These are phyloP conservation scores for Akebia trifoliata DNA, from an alignment of 164 flowering plant genomes.

Conservation along the genomic window DNA sequence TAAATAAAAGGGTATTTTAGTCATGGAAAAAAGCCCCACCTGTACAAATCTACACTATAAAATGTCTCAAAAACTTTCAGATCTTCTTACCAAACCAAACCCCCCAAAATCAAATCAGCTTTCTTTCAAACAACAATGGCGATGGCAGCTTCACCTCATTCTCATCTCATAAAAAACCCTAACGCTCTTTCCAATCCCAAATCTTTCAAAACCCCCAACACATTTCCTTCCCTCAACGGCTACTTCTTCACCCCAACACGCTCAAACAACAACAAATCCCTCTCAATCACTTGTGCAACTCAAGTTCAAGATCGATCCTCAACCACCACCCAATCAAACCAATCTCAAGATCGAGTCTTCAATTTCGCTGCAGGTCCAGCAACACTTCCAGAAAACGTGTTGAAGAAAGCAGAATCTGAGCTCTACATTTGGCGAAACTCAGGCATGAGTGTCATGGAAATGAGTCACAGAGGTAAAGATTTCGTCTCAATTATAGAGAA, in stretches of 20 bases:
- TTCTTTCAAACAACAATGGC: constrained; percentile 19
- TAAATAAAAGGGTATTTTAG: no score
- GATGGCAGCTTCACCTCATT: constrained; percentile 31
- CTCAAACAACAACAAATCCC: constrained; percentile 18
- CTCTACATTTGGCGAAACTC: constrained; percentile 68
- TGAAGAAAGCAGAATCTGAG: constrained; percentile 78
- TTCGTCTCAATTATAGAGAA: constrained; percentile 82
- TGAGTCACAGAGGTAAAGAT: constrained; percentile 95
- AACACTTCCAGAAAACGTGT: constrained; percentile 64
- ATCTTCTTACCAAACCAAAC: no score
- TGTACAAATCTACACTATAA: no score
- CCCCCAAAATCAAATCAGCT: no score
- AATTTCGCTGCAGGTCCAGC: constrained; percentile 95
- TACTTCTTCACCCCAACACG: constrained; percentile 9
- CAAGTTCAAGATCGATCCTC: constrained; percentile 17
- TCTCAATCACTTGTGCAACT: constrained; percentile 30
- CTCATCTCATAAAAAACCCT: constrained; percentile 37
- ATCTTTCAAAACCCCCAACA: constrained; percentile 10
- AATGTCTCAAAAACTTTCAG: no score
- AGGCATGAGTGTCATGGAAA: constrained; percentile 98
- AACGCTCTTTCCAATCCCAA: constrained; percentile 1
- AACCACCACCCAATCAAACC: constrained; percentile 11
- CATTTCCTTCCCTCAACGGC: constrained; percentile 12
- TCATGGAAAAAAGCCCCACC: no score
- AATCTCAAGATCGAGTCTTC: constrained; percentile 50